These are phyloP conservation scores for Lactarius indigo DNA, from an alignment of 768 basidiomycete species.

Conservation along the genomic window DNA sequence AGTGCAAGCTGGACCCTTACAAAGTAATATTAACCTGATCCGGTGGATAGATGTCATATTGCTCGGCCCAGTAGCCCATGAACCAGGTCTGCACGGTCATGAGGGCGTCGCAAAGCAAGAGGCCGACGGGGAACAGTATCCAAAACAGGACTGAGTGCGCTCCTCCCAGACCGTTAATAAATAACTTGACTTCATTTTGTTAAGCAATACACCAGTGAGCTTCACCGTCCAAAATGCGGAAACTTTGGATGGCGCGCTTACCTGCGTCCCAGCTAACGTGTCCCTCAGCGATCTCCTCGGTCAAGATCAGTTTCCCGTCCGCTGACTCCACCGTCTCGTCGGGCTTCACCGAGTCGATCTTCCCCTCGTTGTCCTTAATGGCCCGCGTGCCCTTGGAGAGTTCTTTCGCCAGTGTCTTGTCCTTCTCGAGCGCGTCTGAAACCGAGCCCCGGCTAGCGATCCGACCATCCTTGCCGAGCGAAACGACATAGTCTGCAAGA, in stretches of 20 bases:
- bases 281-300: slow-evolving; percentile 60
- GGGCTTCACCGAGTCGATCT: slow-evolving; percentile 27
- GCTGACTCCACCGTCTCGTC: slow-evolving; percentile 25
- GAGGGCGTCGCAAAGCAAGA: slow-evolving; percentile 28
- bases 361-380: slow-evolving; percentile 30
- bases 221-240: not conserved
- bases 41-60: slow-evolving; percentile 36
- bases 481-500: slow-evolving; percentile 55
- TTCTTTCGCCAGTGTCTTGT: slow-evolving; percentile 35
- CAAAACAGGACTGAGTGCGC: slow-evolving; percentile 33
- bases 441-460: slow-evolving; percentile 48
- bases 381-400: slow-evolving; percentile 27
- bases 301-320: slow-evolving; percentile 57
- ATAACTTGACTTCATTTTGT: slow-evolving; percentile 34
- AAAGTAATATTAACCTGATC: slow-evolving; percentile 35
- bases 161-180: slow-evolving; percentile 30
- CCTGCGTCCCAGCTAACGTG: slow-evolving; percentile 49
- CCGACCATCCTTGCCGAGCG: slow-evolving; percentile 52
- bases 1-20: slow-evolving; percentile 28
- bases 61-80: slow-evolving; percentile 44
- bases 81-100: slow-evolving; percentile 38
- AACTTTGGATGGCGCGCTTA: slow-evolving; percentile 28
- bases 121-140: slow-evolving; percentile 26
- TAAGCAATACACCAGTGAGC: slow-evolving; percentile 16
- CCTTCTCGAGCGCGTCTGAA: slow-evolving; percentile 43